Evolutionary conservation across 2,329 filamentous ascomycete genomes (phyloP).

Genomic region (Colletotrichum agaves): DNA sequence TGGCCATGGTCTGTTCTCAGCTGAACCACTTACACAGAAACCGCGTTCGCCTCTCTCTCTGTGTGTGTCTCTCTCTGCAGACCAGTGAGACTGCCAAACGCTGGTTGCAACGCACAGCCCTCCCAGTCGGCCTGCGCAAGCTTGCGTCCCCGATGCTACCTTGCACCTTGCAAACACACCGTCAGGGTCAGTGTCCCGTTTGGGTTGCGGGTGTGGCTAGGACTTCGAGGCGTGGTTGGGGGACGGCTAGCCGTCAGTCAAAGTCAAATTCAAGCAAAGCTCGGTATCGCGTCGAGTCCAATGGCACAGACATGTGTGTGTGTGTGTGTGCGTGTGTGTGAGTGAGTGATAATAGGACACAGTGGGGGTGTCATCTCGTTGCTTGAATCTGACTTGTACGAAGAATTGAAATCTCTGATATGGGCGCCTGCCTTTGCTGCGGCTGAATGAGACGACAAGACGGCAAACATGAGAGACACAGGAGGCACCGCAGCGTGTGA

Average conservation of each 20-base stretch:
- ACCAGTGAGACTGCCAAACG: not conserved
- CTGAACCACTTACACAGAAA: constrained; percentile 1
- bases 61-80: not conserved
- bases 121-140: constrained; percentile 18
- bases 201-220: constrained; percentile 15
- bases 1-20: constrained; percentile 32
- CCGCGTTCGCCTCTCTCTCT: constrained; percentile 10
- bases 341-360: not conserved
- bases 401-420: not conserved
- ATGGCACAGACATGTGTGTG: constrained; percentile 4
- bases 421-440: not conserved
- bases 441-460: constrained; percentile 13
- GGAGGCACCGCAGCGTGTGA: constrained; percentile 14
- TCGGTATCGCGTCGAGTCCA: constrained; percentile 30
- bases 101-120: not conserved
- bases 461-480: not conserved
- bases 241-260: constrained; percentile 18
- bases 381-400: not conserved
- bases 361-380: not conserved
- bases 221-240: constrained; percentile 7
- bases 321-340: not conserved
- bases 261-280: constrained; percentile 31
- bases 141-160: constrained; percentile 25
- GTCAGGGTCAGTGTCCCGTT: constrained; percentile 25
- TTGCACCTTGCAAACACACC: constrained; percentile 22